Evolutionary conservation across 306 rosid species (phyloP), one percentile per base, ranked within the genome.

Genomic region (Fragaria iinumae): DNA sequence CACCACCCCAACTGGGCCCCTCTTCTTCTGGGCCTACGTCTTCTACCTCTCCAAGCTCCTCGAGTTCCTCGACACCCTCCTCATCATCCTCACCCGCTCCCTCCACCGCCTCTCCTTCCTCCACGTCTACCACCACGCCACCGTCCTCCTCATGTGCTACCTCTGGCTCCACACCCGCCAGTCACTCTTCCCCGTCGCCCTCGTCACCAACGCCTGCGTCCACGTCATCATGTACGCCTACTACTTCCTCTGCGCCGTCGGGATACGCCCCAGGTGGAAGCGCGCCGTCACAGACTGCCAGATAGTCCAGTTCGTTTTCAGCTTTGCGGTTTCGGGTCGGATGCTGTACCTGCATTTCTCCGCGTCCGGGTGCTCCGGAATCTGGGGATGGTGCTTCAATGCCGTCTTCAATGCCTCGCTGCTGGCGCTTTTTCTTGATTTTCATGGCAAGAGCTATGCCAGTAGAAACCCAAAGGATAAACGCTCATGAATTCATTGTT

Each of bases 51-150:
- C 97, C 55, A 93, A 93, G 69, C 7, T 87, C 45, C 87, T 90
- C 0, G 98, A 93, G 77, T 77, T 93, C 75, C 2, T 90, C 0
- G 97, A 91, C 80, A 93, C 98, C 34, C 91, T 93, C 18, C 73
- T 87, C 86, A 90, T 93, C 84, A 29, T 93, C 34, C 86, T 89
- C n/a, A 83, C 84, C 0, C 81, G 88, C 13, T 87, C 93, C 39
- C 55, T 63, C 77, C 41, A 60, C 56, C 90, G 98, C 14, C 92
- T 91, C 71, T 73, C 97, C 0, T 91, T 93, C 82, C 98, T 91
- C 90, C 97, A 93, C 90, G 91, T 93, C 5, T 91, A 86, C 89
- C 97, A 93, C 84, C 97, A 93, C 71, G 71, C 96, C 0, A 90
- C 93, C 57, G 98, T 90, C 2, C 72, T 86, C 6, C n/a, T 91